Percentiles rank a stretch among this genome's conserved stretches.
Evolutionary conservation across 2,329 filamentous ascomycete species (phyloP).

Genomic region (Botryotinia globosa): DNA sequence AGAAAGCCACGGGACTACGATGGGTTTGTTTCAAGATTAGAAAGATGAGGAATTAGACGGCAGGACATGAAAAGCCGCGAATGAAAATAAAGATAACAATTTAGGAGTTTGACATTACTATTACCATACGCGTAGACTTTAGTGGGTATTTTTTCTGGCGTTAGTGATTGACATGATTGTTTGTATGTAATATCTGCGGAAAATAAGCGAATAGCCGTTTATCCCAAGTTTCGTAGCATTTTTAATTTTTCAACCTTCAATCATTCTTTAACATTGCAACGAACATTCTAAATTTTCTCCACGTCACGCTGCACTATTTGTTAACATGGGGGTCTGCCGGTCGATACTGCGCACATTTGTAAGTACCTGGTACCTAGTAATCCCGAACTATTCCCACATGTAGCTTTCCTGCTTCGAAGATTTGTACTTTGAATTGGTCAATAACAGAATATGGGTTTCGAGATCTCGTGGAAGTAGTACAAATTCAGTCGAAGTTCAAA

Average conservation of each 20-base stretch:
- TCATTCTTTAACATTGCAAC: background rate
- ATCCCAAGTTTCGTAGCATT: background rate
- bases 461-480: background rate
- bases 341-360: background rate
- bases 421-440: background rate
- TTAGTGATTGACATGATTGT: background rate
- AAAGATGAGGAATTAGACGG: background rate
- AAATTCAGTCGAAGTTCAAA: accelerated
- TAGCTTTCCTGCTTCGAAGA: background rate
- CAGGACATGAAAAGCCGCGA: background rate
- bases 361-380: background rate
- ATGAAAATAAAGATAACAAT: background rate
- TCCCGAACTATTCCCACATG: background rate
- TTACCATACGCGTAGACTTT: background rate
- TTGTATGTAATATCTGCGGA: background rate
- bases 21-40: background rate
- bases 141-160: background rate
- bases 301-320: background rate
- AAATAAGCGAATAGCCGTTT: background rate
- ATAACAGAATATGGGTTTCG: background rate
- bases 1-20: background rate
- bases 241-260: background rate
- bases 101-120: too few species aligned
- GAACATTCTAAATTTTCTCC: background rate
- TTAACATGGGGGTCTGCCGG: background rate